phyloP scores from a whole-genome alignment of 257 asterid genomes.

The Solanum pimpinellifolium region DNA sequence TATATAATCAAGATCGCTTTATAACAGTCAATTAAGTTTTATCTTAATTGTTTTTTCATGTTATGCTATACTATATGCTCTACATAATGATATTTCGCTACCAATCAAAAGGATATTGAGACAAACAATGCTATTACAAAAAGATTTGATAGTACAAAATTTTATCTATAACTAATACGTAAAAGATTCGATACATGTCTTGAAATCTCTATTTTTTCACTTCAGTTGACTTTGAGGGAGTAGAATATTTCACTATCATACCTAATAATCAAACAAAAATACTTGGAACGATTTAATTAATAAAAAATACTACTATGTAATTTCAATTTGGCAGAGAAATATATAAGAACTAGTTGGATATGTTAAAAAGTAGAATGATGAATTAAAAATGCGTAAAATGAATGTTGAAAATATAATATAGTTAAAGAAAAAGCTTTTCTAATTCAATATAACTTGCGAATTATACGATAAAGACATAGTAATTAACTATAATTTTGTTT shows the following conservation, averaged over 20 bases:
- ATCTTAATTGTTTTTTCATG: background rate
- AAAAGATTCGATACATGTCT: background rate
- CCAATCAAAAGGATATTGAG: background rate
- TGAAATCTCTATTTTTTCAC: background rate
- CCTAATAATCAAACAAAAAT: background rate
- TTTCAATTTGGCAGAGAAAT: background rate
- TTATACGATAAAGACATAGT: background rate
- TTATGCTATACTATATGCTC: background rate
- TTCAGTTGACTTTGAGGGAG: background rate
- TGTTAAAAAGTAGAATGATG: background rate
- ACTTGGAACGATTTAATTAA: background rate
- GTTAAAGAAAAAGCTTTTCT: no score
- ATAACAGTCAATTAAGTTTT: background rate
- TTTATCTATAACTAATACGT: background rate
- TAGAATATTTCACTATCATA: background rate
- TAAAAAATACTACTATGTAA: background rate
- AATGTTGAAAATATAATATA: background rate
- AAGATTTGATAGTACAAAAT: background rate
- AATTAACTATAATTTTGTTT: background rate
- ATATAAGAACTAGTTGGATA: background rate
- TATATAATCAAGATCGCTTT: background rate
- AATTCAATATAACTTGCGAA: background rate
- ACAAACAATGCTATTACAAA: background rate
- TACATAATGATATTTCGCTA: background rate
- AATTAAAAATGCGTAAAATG: background rate